Evolutionary conservation across 768 basidiomycete genomes (phyloP), one percentile per base, ranked within the genome.

Genomic region (Lentinus brumalis): DNA sequence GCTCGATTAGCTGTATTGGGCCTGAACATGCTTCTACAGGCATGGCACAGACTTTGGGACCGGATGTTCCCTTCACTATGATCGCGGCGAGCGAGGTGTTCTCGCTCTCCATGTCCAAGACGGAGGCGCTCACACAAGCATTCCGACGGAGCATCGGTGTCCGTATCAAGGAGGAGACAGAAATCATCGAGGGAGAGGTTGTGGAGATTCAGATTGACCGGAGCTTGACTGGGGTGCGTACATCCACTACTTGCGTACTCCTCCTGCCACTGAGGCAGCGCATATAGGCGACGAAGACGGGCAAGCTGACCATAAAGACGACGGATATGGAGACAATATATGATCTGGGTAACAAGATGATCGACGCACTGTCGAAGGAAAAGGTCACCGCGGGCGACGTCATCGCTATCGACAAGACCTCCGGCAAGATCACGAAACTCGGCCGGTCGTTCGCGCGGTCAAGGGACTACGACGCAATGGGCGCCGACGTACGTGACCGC

Each of bases 291-390:
- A 97, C 95, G 4, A 98, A 98, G 78, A 98, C 97, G 2, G 97
- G 96, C 3, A 96, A 97, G 73, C 75, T 98, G 61, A 98, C 97
- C 0, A 91, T 99, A 69, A 98, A 98, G 76, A 96, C 94, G 14
- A 97, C 95, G 2, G 96, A 98, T 74, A 98, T 99, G 97, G 97
- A 98, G 78, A 98, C 97, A 5, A 90, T 99, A 35, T 99, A 99
- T 72, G 97, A 99, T 76, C 83, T 98, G 32, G 97, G 97, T 11
- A 93, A 89, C 52, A 99, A 98, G 83, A 98, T 99, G 97, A 98
- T 99, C 51, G 97, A 99, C 66, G 89, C 95, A 4, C 78, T 99
- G 31, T 91, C 94, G 41, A 97, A 98, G 76, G 97, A 98, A 78
- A 98, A 98, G 69, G 94, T 98, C 6, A 82, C 94, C 6, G 89